phyloP scores from a whole-genome alignment of 768 basidiomycete species.

The Russula ochroleuca region DNA sequence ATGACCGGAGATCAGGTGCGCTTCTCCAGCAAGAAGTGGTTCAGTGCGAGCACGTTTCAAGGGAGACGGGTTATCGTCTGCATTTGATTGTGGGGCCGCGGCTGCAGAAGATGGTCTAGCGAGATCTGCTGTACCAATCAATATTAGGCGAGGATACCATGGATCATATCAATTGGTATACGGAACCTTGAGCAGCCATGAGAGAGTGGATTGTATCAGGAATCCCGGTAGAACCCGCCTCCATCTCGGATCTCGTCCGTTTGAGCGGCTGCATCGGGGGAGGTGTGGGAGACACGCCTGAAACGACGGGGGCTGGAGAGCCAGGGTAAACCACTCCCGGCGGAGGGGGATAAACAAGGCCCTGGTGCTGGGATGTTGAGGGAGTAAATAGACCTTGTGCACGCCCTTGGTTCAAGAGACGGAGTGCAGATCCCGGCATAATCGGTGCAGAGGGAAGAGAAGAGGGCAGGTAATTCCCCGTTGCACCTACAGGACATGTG shows the following conservation, averaged over 20 bases:
- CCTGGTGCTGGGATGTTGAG: constrained; percentile 60
- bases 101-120: constrained; percentile 50
- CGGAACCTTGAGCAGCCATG: constrained; percentile 25
- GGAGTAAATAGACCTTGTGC: constrained; percentile 85
- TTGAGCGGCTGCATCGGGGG: constrained; percentile 46
- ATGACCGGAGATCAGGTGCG: constrained; percentile 5
- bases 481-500: constrained; percentile 1
- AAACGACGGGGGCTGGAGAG: constrained; percentile 42
- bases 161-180: constrained; percentile 27
- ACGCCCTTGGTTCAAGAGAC: constrained; percentile 78
- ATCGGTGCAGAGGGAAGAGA: constrained; percentile 75
- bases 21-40: constrained; percentile 28
- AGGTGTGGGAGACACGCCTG: constrained; percentile 36
- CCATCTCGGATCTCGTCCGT: constrained; percentile 63
- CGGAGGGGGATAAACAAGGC: constrained; percentile 46
- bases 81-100: constrained; percentile 41
- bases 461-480: constrained; percentile 29
- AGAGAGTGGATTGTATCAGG: constrained; percentile 25
- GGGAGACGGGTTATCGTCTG: constrained; percentile 63
- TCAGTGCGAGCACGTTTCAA: constrained; percentile 69
- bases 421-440: constrained; percentile 82
- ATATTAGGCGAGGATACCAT: constrained; percentile 43
- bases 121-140: constrained; percentile 43
- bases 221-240: constrained; percentile 41
- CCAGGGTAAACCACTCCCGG: constrained; percentile 50